Percentiles rank a stretch among this genome's conserved stretches.
phyloP scores from a whole-genome alignment of 2,329 filamentous ascomycete genomes.

The Monilinia fructigena region DNA sequence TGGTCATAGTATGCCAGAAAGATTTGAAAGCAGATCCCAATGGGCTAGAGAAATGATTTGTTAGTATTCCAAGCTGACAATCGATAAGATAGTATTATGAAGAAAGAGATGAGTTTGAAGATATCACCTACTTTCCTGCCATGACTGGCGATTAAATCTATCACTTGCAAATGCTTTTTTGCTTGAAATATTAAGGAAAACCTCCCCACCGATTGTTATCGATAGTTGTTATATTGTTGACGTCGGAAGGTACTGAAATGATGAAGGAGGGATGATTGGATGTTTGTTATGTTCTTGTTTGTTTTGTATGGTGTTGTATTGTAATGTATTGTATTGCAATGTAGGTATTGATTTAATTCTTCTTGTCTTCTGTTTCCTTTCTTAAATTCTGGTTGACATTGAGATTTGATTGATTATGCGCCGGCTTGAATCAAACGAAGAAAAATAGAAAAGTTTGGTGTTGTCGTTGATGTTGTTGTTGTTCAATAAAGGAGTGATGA shows the following conservation, averaged over 20 bases:
- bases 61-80: conserved; percentile 1
- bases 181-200: not conserved
- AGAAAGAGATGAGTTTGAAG: conserved; percentile 15
- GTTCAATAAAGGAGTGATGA: not conserved
- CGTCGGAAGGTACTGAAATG: not conserved
- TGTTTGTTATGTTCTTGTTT: not conserved
- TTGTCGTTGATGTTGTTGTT: not conserved
- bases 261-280: not conserved
- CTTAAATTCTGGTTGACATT: not conserved
- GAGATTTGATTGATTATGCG: not conserved
- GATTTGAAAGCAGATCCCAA: conserved; percentile 74
- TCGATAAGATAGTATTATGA: not conserved
- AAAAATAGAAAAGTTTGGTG: too few species aligned
- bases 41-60: conserved; percentile 37
- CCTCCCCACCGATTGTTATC: too few species aligned
- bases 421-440: not conserved
- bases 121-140: conserved; percentile 19
- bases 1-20: conserved; percentile 88
- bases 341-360: not conserved
- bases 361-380: too few species aligned
- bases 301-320: not conserved
- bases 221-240: not conserved
- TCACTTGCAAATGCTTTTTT: not conserved
- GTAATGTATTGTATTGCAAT: too few species aligned
- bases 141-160: conserved; percentile 19